phyloP scores from a whole-genome alignment of 306 rosid species.

The Alnus glutinosa region DNA sequence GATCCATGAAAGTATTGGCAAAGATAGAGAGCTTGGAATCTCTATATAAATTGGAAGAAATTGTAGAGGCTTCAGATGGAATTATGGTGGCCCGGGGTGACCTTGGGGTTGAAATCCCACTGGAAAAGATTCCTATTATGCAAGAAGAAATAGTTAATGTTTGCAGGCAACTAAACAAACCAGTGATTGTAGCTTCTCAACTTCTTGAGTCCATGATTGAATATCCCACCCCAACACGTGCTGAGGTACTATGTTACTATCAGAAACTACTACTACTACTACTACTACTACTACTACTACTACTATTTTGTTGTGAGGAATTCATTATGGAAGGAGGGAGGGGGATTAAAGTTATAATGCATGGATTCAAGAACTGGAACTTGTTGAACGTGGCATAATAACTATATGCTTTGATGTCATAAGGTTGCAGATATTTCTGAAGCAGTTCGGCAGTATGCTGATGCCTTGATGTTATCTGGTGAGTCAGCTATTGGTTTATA shows the following conservation, averaged over 20 bases:
- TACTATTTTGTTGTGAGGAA: not conserved
- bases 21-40: slow-evolving; percentile 90
- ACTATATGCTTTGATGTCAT: slow-evolving; percentile 24
- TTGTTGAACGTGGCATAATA: slow-evolving; percentile 3
- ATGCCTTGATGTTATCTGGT: slow-evolving; percentile 86
- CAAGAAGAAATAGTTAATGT: slow-evolving; percentile 62
- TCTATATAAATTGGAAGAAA: slow-evolving; percentile 70
- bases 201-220: slow-evolving; percentile 93
- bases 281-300: not conserved
- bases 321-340: not conserved
- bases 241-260: slow-evolving; percentile 57
- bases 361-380: not conserved
- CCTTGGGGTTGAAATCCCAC: slow-evolving; percentile 90
- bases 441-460: slow-evolving; percentile 82
- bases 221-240: slow-evolving; percentile 97
- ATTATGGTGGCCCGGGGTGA: slow-evolving; percentile 93
- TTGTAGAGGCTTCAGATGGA: slow-evolving; percentile 80
- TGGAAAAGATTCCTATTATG: slow-evolving; percentile 80
- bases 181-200: slow-evolving; percentile 92
- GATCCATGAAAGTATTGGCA: slow-evolving; percentile 69
- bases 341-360: not conserved
- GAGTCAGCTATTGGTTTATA: slow-evolving; percentile 86
- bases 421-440: slow-evolving; percentile 96
- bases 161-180: slow-evolving; percentile 84
- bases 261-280: not conserved